These are phyloP conservation scores for Trypanosoma lewisi DNA, from an alignment of 208 protist genomes.

Conservation along the genomic window DNA sequence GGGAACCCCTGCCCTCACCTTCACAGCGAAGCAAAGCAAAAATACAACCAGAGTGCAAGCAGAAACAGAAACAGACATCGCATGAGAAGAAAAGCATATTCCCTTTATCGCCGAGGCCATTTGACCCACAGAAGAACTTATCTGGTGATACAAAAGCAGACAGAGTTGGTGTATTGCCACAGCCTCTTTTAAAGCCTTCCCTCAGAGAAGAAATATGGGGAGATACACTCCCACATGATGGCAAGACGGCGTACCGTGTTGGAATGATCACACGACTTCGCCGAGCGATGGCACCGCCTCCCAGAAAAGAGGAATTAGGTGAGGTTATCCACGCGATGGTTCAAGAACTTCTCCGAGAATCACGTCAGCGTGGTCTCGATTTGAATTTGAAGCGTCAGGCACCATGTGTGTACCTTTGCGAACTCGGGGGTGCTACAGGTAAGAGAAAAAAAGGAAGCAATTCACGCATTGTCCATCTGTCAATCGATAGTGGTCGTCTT, in stretches of 20 bases:
- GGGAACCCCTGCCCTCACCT: background rate
- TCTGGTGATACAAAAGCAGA: background rate
- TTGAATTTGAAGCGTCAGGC: slow-evolving; percentile 32
- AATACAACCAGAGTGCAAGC: background rate
- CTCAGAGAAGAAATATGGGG: background rate
- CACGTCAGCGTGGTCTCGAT: slow-evolving; percentile 12
- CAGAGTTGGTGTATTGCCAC: background rate
- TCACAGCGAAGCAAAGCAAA: background rate
- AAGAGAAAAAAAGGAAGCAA: slow-evolving; percentile 9
- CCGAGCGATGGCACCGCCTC: slow-evolving; percentile 63
- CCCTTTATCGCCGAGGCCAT: background rate
- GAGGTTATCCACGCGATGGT: slow-evolving; percentile 82
- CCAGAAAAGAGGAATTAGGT: slow-evolving; percentile 41
- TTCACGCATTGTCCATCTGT: slow-evolving; percentile 47
- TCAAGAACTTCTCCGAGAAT: slow-evolving; percentile 33
- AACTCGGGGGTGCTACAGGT: background rate
- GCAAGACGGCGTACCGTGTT: slow-evolving; percentile 13
- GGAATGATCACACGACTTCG: slow-evolving; percentile 46
- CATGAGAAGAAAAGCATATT: background rate
- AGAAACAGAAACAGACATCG: background rate
- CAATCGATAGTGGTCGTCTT: slow-evolving; percentile 62
- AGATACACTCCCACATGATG: background rate
- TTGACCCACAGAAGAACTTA: background rate
- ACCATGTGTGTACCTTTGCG: slow-evolving; percentile 41
- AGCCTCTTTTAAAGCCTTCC: background rate